Base-by-base conservation (phyloP, 805 yeast genomes). In the Kluyveromyces aestuarii region DNA sequence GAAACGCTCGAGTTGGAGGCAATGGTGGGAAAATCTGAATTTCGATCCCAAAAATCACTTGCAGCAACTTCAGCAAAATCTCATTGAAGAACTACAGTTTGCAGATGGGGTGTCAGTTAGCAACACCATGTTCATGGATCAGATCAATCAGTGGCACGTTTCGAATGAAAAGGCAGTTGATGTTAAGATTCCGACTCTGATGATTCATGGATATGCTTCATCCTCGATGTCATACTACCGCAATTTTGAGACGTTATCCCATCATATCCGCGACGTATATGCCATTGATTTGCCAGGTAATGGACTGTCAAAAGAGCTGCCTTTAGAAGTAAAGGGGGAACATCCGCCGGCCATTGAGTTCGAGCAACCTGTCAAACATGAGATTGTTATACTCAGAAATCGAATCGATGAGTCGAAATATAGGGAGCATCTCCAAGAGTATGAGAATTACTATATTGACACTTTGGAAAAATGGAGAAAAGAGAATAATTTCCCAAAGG, bases 121-220 rank as follows among this genome's bases (percentile, higher is more conserved):
- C 2, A 59, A 62, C 42, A 38, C 49, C 35, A 27, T 63, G 51
- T 41, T 57, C 10, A 50, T 53, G 18, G 52, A 54, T 35, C 60
- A 59, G 41, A 53, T 64, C 7, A 63, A 64, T 41, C 62, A 63
- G 48, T 63, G 66, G 68, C 63, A 61, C 55, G 57, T 64, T 54
- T 63, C 51, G 10, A 67, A 64, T 43, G 33, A 50, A 7, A 37
- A 41, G 6, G 61, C 57, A 5, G 48, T 53, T 6, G 40, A 41
- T 5, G 56, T 68, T 10, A 45, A 47, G 2, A 60, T 64, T 1
- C 75, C 76, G 2, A 63, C 73, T 3, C 53, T 93, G 2, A 65
- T 91, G 52, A 68, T 93, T 5, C 99, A 91, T 65, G 99, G 99
- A 0, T 89, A 88, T 61, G 96, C 96, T 1, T 96, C 98, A 0